Evolutionary conservation across 2,329 filamentous ascomycete genomes (phyloP).

Genomic region (Cercospora sesami): DNA sequence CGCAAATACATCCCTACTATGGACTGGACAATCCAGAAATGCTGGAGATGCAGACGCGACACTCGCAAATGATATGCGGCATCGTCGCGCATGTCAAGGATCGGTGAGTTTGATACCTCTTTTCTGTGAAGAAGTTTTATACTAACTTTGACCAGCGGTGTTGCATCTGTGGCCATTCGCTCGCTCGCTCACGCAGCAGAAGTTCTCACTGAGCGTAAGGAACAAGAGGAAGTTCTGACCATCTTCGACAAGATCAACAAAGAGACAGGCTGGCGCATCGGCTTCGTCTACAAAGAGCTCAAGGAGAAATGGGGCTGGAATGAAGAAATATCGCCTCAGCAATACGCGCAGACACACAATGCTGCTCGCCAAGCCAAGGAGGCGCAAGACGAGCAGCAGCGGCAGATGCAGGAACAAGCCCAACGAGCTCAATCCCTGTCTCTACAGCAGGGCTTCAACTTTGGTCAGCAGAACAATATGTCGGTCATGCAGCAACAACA

Average conservation of each 20-base stretch:
- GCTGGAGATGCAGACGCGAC: conserved; percentile 66
- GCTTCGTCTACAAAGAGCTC: conserved; percentile 69
- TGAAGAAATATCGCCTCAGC: conserved; percentile 44
- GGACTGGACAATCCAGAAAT: conserved; percentile 65
- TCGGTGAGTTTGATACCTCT: conserved; percentile 46
- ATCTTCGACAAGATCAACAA: conserved; percentile 74
- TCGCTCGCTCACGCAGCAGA: conserved; percentile 76
- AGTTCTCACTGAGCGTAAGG: conserved; percentile 64
- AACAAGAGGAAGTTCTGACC: conserved; percentile 77
- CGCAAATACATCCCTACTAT: conserved; percentile 71
- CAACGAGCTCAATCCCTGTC: conserved; percentile 32
- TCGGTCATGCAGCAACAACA: conserved; percentile 27
- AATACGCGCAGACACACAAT: conserved; percentile 41
- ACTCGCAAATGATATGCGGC: conserved; percentile 83
- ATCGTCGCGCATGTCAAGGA: conserved; percentile 85
- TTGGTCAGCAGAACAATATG: conserved; percentile 28
- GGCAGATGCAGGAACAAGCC: conserved; percentile 35
- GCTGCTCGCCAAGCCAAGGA: conserved; percentile 31
- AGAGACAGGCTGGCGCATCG: conserved; percentile 77
- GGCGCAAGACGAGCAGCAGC: conserved; percentile 32
- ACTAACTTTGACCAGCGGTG: conserved; percentile 52
- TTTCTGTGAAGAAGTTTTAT: not conserved
- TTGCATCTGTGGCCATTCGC: conserved; percentile 75
- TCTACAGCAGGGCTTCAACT: conserved; percentile 29
- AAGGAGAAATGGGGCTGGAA: conserved; percentile 77